phyloP scores from a whole-genome alignment of 495 filamentous ascomycete genomes.

The Penicillium cosmopolitanum region DNA sequence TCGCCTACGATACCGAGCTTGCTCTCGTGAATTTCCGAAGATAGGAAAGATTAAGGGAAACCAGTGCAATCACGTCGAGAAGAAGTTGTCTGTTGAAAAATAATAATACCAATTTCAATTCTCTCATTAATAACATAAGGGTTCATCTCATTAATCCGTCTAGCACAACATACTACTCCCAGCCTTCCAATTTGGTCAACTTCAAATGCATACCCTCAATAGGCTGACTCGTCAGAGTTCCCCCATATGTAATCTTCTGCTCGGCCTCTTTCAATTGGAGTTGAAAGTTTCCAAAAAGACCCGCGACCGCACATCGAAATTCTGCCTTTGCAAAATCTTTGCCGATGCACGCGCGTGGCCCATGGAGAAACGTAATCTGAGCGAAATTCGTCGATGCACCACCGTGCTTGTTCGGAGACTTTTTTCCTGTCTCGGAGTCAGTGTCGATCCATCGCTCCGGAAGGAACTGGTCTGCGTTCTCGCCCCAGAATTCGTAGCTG shows the following conservation, averaged over 20 bases:
- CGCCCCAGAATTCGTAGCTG: constrained; percentile 45
- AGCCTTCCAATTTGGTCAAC: constrained; percentile 63
- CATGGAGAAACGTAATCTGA: constrained; percentile 54
- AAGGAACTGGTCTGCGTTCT: constrained; percentile 42
- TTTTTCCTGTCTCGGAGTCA: constrained; percentile 30
- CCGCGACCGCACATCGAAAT: constrained; percentile 40
- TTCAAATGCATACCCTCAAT: constrained; percentile 65
- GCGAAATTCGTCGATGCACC: constrained; percentile 50
- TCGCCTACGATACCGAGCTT: not conserved
- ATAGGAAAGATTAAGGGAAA: not conserved
- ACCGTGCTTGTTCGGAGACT: constrained; percentile 36
- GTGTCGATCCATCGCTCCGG: constrained; percentile 57
- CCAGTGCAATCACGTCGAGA: not conserved
- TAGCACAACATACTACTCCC: constrained; percentile 44
- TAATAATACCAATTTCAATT: not conserved
- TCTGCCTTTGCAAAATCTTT: constrained; percentile 51
- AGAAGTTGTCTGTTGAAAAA: not conserved
- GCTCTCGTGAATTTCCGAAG: not conserved
- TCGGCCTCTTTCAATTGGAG: constrained; percentile 64
- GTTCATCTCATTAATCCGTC: not conserved
- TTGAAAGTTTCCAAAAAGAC: constrained; percentile 38
- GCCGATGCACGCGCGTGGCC: constrained; percentile 52
- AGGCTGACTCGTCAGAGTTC: constrained; percentile 67
- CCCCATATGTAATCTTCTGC: constrained; percentile 61
- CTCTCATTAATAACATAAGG: not conserved